Base-by-base conservation (phyloP, 768 basidiomycete genomes). In the Suillus plorans region DNA sequence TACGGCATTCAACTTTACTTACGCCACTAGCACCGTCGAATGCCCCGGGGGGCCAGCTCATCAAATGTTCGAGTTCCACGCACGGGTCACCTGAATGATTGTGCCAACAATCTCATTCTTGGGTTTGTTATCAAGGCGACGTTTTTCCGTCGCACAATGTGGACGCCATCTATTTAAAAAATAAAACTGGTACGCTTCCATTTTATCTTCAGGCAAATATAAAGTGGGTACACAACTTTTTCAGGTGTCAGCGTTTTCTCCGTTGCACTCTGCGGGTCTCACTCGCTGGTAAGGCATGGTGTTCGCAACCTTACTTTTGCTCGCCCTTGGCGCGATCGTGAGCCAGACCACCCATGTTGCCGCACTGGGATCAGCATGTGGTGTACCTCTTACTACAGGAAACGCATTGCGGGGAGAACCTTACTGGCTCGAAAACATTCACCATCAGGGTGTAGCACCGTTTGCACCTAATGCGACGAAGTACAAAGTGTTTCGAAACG, bases 401-500 rank as follows among this genome's bases (percentile, higher is more conserved):
- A 80, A 77, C 10, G 85, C 88, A 16, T 78, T 78, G 18, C 68
- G 85, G 22, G 70, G 69, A 22, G 88, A 86, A 66, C 82, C 86
- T 0, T 91, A 82, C 72, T 92, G 90, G 90, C 75, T 89, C 69
- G 77, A 91, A 72, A 83, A 68, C 59, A 91, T 92, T 69, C 83
- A 81, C 55, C 90, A 90, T 70, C 88, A 85, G 70, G 89, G 88
- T 31, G 85, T 78, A 22, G 78, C 90, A 5, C 84, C 90, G 2
- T 88, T 82, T 74, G 87, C 89, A 69, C 66, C 84, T 1, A 77
- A 84, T 67, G 79, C 84, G 13, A 72, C 72, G 41, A 69, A 73
- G 7, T 92, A 91, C 73, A 78, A 84, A 56, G 88, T 91, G 25
- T 91, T 89, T 75, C 82, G 90, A 47, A 91, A 91, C 70, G 90